Percentiles rank a stretch among this genome's conserved stretches.
Evolutionary conservation across 2,329 filamentous ascomycete species (phyloP).

Genomic region (Acrocalymma vagum): DNA sequence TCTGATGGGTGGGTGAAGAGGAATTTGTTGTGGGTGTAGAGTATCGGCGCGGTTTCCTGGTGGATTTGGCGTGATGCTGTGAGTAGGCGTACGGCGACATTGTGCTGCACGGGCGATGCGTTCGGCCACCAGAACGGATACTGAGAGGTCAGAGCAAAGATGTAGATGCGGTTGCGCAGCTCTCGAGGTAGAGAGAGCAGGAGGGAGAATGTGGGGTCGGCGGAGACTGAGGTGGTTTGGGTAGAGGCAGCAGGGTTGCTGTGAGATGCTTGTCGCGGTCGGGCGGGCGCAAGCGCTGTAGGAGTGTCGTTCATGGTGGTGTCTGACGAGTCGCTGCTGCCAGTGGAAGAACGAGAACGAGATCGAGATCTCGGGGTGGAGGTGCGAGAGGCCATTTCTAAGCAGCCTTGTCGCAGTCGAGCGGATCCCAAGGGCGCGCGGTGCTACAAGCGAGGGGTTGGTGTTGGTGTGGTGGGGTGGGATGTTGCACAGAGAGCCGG

Average conservation of each 20-base stretch:
- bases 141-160: slow-evolving; percentile 37
- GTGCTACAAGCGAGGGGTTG: slow-evolving; percentile 5
- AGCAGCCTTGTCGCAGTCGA: slow-evolving; percentile 18
- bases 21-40: slow-evolving; percentile 48
- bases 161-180: slow-evolving; percentile 46
- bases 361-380: slow-evolving; percentile 38
- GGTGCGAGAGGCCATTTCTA: slow-evolving; percentile 35
- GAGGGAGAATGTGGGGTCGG: slow-evolving; percentile 38
- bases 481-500: no score
- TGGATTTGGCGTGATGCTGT: slow-evolving; percentile 38
- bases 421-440: slow-evolving; percentile 9
- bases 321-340: slow-evolving; percentile 39
- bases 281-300: slow-evolving; percentile 32
- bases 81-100: slow-evolving; percentile 37
- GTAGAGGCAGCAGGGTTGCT: slow-evolving; percentile 20
- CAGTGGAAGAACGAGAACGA: slow-evolving; percentile 38
- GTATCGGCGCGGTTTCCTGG: slow-evolving; percentile 40
- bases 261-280: slow-evolving; percentile 33
- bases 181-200: slow-evolving; percentile 47
- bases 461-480: no score
- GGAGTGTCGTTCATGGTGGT: slow-evolving; percentile 45
- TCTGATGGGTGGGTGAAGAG: slow-evolving; percentile 50
- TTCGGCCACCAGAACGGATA: slow-evolving; percentile 45
- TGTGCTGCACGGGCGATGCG: slow-evolving; percentile 22
- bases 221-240: slow-evolving; percentile 4